Evolutionary conservation across 1,139 yeast genomes (phyloP), one percentile per base, ranked within the genome.

Genomic region (Magnusiomyces starmeri): DNA sequence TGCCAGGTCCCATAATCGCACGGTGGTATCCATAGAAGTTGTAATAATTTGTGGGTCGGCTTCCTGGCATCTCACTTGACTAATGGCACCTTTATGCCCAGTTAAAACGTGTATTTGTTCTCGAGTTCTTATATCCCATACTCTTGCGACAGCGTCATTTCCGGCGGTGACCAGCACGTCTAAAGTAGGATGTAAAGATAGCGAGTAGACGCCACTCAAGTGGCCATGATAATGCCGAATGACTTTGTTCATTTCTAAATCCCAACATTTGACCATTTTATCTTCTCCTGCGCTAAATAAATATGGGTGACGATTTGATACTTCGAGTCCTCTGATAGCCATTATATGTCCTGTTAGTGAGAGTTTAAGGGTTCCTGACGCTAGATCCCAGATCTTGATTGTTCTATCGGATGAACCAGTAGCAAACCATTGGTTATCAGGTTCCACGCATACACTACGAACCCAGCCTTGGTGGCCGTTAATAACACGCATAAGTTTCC

Each of bases 381-480:
- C 95, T 54, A 90, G 69, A 64, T 89, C 95, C 98, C 98, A 92
- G 10, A 92, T 75, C 59, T 88, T 90, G 59, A 94, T 86, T 0
- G 96, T 85, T 21, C 89, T 74, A 64, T 94, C 99, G 1, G 85
- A 78, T 1, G 95, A 82, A 0, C 97, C 98, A 0, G 97, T 84
- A 2, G 83, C 95, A 69, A 87, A 92, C 89, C 95, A 92, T 60
- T 81, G 77, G 65, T 90, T 90, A 46, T 85, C 84, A 1, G 96
- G 95, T 56, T 92, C 98, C 8, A 87, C 78, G 8, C 83, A 76
- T 2, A 89, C 73, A 25, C 88, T 75, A 46, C 96, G 75, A 1
- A 94, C 90, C 95, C 97, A 90, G 0, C 98, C 98, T 45, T 78
- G 76, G 65, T 94, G 98, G 2, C 97, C 98, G 0, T 87, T 82